These are phyloP conservation scores for Clavispora santaluciae DNA, from an alignment of 805 yeast genomes.

Conservation along the genomic window DNA sequence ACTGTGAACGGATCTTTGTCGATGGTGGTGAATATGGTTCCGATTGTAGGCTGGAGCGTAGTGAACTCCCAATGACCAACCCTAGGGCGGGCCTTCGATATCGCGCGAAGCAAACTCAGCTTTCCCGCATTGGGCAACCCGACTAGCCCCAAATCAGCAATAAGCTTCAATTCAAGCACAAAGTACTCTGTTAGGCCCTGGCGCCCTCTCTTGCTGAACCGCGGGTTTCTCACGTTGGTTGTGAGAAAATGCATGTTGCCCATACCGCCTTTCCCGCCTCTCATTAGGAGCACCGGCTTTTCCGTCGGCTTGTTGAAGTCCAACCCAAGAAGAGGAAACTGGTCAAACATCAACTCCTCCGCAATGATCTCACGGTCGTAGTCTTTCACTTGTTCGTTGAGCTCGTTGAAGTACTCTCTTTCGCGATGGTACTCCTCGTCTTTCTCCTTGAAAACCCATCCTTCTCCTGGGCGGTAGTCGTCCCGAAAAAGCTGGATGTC, in stretches of 20 bases:
- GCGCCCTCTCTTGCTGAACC: constrained; percentile 82
- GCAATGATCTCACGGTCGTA: constrained; percentile 57
- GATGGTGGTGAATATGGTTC: constrained; percentile 69
- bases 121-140: constrained; percentile 98
- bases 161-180: constrained; percentile 74
- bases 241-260: constrained; percentile 96
- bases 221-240: constrained; percentile 77
- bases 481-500: constrained; percentile 58
- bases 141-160: constrained; percentile 91
- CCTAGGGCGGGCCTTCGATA: constrained; percentile 83
- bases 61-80: constrained; percentile 98
- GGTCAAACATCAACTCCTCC: constrained; percentile 59
- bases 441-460: constrained; percentile 84
- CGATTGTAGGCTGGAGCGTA: constrained; percentile 86
- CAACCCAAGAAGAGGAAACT: constrained; percentile 76
- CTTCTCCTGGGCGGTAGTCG: constrained; percentile 64
- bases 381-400: constrained; percentile 58
- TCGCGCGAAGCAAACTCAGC: constrained; percentile 79
- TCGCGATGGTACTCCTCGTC: constrained; percentile 64
- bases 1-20: constrained; percentile 77
- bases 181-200: constrained; percentile 61
- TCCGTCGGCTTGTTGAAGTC: constrained; percentile 62
- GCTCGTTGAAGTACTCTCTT: constrained; percentile 59
- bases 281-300: constrained; percentile 62
- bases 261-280: constrained; percentile 91